Conservation (phyloP, 2,329 filamentous ascomycete species). For the Fusarium bactridioides region DNA sequence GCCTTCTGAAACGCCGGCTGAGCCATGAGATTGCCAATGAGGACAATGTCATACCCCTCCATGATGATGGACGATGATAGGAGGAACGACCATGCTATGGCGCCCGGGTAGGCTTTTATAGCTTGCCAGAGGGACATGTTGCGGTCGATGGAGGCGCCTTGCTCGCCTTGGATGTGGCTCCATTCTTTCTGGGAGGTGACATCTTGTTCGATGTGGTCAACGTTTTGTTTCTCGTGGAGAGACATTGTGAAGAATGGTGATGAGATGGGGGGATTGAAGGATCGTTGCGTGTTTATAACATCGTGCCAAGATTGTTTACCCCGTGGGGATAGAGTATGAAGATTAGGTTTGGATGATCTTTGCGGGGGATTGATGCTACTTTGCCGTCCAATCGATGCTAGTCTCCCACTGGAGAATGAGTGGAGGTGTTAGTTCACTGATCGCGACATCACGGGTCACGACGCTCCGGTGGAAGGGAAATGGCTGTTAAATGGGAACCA, state of each 20-base stretch:
- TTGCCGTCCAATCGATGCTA: neutral
- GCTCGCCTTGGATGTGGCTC: conserved; percentile 20
- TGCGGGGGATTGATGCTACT: neutral
- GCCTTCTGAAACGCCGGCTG: conserved; percentile 34
- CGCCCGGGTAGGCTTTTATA: conserved; percentile 7
- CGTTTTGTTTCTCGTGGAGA: neutral
- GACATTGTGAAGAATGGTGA: neutral
- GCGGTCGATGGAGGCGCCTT: conserved; percentile 21
- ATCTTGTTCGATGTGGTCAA: conserved; percentile 1
- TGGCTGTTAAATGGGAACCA: accelerated
- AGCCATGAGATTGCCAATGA: conserved; percentile 36
- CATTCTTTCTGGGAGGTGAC: conserved; percentile 9
- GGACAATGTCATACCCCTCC: conserved; percentile 36
- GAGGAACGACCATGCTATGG: conserved; percentile 34
- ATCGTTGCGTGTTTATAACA: neutral
- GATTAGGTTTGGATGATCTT: neutral
- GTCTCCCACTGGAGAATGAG: neutral
- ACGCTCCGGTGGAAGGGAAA: neutral
- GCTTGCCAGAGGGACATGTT: conserved; percentile 20
- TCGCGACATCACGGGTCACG: neutral
- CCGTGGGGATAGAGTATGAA: neutral
- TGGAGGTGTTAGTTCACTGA: neutral
- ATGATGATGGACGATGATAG: conserved; percentile 38
- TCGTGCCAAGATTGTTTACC: neutral
- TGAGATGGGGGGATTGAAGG: neutral